These are phyloP conservation scores for Phaseolus lunatus DNA, from an alignment of 306 rosid species.

Conservation along the genomic window DNA sequence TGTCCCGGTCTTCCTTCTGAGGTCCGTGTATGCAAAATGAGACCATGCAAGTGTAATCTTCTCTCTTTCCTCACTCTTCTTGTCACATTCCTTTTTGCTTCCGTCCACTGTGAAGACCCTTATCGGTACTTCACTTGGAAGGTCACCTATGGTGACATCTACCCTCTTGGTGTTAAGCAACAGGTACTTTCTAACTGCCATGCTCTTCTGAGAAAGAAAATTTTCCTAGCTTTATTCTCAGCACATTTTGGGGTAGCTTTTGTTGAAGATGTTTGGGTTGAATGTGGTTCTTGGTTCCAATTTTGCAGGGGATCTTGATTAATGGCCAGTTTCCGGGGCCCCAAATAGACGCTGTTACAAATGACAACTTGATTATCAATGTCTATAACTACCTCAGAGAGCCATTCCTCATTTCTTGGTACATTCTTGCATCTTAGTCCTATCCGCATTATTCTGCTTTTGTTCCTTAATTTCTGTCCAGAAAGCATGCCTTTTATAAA, in stretches of 20 bases:
- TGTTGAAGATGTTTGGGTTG: background rate
- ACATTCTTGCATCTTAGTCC: background rate
- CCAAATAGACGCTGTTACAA: slow-evolving; percentile 93
- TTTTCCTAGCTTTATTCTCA: background rate
- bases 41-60: slow-evolving; percentile 11
- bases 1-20: slow-evolving; percentile 30
- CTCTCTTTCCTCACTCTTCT: slow-evolving; percentile 50
- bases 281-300: slow-evolving; percentile 28
- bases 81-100: slow-evolving; percentile 39
- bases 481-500: slow-evolving; percentile 10
- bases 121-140: slow-evolving; percentile 86
- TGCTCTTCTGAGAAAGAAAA: slow-evolving; percentile 4
- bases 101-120: slow-evolving; percentile 77
- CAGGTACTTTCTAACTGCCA: slow-evolving; percentile 60
- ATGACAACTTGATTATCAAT: slow-evolving; percentile 83
- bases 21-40: slow-evolving; percentile 41
- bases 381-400: slow-evolving; percentile 83
- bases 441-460: background rate
- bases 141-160: slow-evolving; percentile 86
- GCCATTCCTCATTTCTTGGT: slow-evolving; percentile 95
- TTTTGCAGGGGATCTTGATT: slow-evolving; percentile 88
- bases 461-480: slow-evolving; percentile 5
- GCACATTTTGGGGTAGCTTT: slow-evolving; percentile 4
- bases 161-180: slow-evolving; percentile 92
- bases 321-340: slow-evolving; percentile 99